Conservation (phyloP, 768 basidiomycete genomes). For the Boletellus ananas region DNA sequence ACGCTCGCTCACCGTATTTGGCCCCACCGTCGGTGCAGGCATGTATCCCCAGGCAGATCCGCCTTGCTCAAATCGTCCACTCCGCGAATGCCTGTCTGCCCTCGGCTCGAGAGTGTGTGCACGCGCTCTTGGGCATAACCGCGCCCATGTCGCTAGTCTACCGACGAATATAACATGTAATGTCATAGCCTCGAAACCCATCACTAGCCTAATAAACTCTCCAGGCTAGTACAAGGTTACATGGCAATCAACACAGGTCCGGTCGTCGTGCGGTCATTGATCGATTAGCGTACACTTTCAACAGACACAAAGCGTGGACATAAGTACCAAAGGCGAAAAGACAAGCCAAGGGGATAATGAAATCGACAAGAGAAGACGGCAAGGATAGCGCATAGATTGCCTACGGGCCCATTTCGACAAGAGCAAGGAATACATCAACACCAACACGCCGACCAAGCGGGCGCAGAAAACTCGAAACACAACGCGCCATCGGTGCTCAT, state of each 20-base stretch:
- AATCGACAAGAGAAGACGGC: constrained; percentile 10
- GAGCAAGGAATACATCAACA: constrained; percentile 13
- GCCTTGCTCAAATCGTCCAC: constrained; percentile 13
- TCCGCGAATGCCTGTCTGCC: constrained; percentile 15
- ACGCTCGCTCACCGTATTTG: too few species aligned
- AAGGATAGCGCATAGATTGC: constrained; percentile 25
- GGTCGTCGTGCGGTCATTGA: constrained; percentile 18
- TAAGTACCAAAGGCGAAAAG: constrained; percentile 22
- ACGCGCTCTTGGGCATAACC: neutral
- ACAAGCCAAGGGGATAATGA: constrained; percentile 15
- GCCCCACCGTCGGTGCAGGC: too few species aligned
- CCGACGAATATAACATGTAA: constrained; percentile 15
- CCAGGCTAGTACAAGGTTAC: constrained; percentile 17
- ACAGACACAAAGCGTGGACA: constrained; percentile 23
- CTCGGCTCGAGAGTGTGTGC: too few species aligned
- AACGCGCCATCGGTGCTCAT: constrained; percentile 2
- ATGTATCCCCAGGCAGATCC: neutral
- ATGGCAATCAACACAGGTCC: constrained; percentile 23
- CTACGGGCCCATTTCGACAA: constrained; percentile 23
- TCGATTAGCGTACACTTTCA: constrained; percentile 34
- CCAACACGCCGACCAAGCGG: constrained; percentile 26
- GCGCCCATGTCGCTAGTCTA: constrained; percentile 3
- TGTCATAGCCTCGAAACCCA: constrained; percentile 18
- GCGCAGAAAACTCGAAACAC: constrained; percentile 16
- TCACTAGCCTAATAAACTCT: constrained; percentile 12